Evolutionary conservation across 305 asterid species (phyloP).

Genomic region (Nicotiana rustica): DNA sequence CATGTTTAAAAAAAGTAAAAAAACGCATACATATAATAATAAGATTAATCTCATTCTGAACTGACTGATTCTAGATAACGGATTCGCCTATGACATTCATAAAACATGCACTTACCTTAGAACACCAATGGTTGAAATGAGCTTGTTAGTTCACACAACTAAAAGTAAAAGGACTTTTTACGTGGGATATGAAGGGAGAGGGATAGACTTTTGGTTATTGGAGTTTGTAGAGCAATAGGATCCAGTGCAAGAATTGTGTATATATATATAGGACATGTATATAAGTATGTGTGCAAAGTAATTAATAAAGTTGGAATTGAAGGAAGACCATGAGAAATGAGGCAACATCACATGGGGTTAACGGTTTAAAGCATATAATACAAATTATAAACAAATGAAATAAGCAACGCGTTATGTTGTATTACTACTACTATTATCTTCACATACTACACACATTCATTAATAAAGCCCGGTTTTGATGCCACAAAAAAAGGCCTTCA

Average conservation of each 20-base stretch:
- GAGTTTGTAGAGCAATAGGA: conserved; percentile 40
- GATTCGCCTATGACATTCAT: too few relatives aligned
- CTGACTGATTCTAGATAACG: too few relatives aligned
- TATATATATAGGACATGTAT: neutral
- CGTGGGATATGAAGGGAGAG: neutral
- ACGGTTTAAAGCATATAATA: conserved; percentile 28
- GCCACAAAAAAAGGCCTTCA: conserved; percentile 57
- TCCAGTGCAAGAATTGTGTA: conserved; percentile 28
- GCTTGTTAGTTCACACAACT: neutral
- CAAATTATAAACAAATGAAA: conserved; percentile 36
- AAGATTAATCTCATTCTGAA: too few relatives aligned
- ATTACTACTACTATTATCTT: conserved; percentile 40
- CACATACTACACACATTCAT: conserved; percentile 43
- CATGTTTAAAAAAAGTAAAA: too few relatives aligned
- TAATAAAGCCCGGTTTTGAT: conserved; percentile 51
- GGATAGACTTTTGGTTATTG: neutral
- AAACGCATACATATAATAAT: too few relatives aligned
- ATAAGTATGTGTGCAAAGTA: conserved; percentile 41
- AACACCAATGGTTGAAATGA: neutral
- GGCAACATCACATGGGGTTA: conserved; percentile 85
- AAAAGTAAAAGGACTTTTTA: neutral
- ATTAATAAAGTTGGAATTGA: conserved; percentile 48
- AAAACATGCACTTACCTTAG: too few relatives aligned
- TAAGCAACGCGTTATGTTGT: neutral
- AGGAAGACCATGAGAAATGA: conserved; percentile 67